phyloP scores from a whole-genome alignment of 108 stramenopile species.

The Skeletonema marinoi region DNA sequence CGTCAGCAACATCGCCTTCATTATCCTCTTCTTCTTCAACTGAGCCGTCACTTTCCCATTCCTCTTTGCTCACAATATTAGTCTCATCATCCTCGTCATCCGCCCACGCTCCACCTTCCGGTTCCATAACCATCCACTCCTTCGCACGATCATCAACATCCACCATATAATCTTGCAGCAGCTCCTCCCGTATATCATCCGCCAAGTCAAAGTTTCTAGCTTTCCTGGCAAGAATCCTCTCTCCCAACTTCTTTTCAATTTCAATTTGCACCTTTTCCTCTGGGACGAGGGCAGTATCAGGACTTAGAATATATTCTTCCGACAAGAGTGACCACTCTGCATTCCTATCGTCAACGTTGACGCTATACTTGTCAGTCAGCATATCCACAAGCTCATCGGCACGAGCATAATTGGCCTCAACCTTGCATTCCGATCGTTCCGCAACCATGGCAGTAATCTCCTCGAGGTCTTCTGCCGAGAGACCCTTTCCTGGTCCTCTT shows the following conservation, averaged over 20 bases:
- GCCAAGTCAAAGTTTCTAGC: constrained; percentile 56
- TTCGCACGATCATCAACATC: constrained; percentile 54
- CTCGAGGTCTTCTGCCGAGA: constrained; percentile 30
- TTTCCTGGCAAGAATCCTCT: constrained; percentile 57
- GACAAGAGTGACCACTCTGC: constrained; percentile 37
- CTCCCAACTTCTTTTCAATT: constrained; percentile 38
- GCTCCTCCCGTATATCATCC: constrained; percentile 60
- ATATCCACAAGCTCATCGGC: constrained; percentile 55
- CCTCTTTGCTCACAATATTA: constrained; percentile 34
- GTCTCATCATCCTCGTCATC: constrained; percentile 19
- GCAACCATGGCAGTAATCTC: constrained; percentile 30
- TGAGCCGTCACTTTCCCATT: constrained; percentile 29
- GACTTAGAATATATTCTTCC: constrained; percentile 34
- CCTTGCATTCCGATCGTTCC: constrained; percentile 45
- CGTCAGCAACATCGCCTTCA: constrained; percentile 3
- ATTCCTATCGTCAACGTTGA: constrained; percentile 53
- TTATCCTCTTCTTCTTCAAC: constrained; percentile 15
- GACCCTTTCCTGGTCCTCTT: constrained; percentile 33
- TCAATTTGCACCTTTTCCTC: constrained; percentile 21
- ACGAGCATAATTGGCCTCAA: constrained; percentile 30
- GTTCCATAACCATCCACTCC: constrained; percentile 51
- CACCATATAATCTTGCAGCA: constrained; percentile 45
- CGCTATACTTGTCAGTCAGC: constrained; percentile 28
- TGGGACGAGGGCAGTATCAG: constrained; percentile 32
- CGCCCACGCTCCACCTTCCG: constrained; percentile 31